These are phyloP conservation scores for Apiotrichum mycotoxinovorans DNA, from an alignment of 1,284 basidiomycete genomes.

Conservation along the genomic window DNA sequence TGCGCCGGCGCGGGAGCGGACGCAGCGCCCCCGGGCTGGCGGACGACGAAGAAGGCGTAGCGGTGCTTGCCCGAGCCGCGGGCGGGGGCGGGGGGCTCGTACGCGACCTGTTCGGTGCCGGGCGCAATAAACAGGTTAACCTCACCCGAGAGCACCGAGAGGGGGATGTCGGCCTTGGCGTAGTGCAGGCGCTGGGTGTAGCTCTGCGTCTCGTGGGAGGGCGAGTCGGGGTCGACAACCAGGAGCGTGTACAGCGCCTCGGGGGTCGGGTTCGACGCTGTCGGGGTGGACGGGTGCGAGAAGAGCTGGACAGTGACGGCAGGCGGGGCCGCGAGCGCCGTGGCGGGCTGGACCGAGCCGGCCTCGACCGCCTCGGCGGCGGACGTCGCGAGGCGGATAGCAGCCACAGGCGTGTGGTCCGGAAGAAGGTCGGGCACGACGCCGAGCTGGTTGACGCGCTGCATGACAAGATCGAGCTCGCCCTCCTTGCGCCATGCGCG, in stretches of 20 bases:
- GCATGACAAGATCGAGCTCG: slow-evolving; percentile 80
- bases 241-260: slow-evolving; percentile 82
- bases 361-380: slow-evolving; percentile 61
- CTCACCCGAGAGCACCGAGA: slow-evolving; percentile 61
- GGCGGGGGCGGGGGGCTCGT: slow-evolving; percentile 43
- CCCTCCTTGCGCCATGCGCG: slow-evolving; percentile 81
- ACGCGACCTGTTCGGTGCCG: slow-evolving; percentile 33
- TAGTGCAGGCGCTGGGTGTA: slow-evolving; percentile 80
- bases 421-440: slow-evolving; percentile 84
- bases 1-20: slow-evolving; percentile 5
- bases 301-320: slow-evolving; percentile 26
- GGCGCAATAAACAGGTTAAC: slow-evolving; percentile 43
- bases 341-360: slow-evolving; percentile 62
- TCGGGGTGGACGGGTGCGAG: slow-evolving; percentile 24
- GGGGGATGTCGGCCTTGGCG: slow-evolving; percentile 78
- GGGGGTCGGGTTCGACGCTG: slow-evolving; percentile 56
- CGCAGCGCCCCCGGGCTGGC: slow-evolving; percentile 22
- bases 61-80: slow-evolving; percentile 38
- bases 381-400: slow-evolving; percentile 32
- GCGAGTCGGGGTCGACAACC: slow-evolving; percentile 84
- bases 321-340: slow-evolving; percentile 50
- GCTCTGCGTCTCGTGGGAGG: slow-evolving; percentile 61
- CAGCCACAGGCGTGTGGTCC: slow-evolving; percentile 60
- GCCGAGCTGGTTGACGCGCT: slow-evolving; percentile 82
- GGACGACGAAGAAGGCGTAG: slow-evolving; percentile 35